Conservation (phyloP, 2,329 filamentous ascomycete genomes). For the Clathrospora elynae region DNA sequence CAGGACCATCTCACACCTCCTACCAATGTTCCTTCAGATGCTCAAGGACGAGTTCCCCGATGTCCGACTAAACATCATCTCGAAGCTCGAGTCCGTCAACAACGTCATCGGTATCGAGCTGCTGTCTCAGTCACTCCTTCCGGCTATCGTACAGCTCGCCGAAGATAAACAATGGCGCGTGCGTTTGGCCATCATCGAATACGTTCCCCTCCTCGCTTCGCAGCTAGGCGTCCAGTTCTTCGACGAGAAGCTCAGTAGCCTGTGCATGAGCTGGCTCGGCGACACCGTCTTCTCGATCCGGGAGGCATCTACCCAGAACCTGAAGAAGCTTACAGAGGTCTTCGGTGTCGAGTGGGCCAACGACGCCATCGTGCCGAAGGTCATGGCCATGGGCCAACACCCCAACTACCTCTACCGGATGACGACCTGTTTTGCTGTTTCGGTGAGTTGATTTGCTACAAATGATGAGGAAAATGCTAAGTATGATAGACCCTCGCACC, state of each 20-base stretch:
- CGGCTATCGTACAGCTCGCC: conserved; percentile 94
- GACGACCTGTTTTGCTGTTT: conserved; percentile 99
- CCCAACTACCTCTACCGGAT: conserved; percentile 99
- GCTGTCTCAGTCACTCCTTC: conserved; percentile 92
- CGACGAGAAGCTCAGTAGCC: conserved; percentile 90
- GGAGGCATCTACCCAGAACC: conserved; percentile 94
- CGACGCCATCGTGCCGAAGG: conserved; percentile 96
- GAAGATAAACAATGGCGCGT: conserved; percentile 99
- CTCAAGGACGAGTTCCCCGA: conserved; percentile 99
- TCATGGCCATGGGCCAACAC: conserved; percentile 97
- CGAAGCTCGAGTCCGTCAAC: conserved; percentile 98
- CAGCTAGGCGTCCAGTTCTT: conserved; percentile 98
- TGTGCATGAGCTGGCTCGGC: conserved; percentile 98
- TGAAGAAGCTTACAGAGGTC: conserved; percentile 98
- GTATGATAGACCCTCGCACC: conserved; percentile 79
- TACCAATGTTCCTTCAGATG: conserved; percentile 99
- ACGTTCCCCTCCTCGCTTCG: conserved; percentile 93
- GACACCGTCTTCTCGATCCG: conserved; percentile 99
- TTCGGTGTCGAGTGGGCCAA: conserved; percentile 98
- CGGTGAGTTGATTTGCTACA: conserved; percentile 66
- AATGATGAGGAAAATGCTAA: conserved; percentile 14
- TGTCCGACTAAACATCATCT: conserved; percentile 97
- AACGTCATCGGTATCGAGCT: conserved; percentile 98
- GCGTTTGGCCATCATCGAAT: conserved; percentile 96
- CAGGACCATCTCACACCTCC: conserved; percentile 91